Evolutionary conservation across 2,329 filamentous ascomycete genomes (phyloP), one percentile per base, ranked within the genome.

Genomic region (Colletotrichum musae): DNA sequence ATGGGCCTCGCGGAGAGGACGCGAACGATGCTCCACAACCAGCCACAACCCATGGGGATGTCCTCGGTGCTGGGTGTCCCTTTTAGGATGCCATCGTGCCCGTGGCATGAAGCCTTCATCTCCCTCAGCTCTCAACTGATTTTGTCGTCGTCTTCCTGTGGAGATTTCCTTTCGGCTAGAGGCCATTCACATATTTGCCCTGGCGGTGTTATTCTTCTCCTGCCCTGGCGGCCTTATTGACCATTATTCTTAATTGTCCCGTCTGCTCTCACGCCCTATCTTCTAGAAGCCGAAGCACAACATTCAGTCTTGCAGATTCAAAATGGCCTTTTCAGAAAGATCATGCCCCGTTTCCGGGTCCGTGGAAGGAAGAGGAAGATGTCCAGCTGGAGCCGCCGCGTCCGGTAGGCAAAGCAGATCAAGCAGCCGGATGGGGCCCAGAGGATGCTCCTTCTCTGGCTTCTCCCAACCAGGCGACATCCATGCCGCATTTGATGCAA

Each of bases 311-410:
- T 7, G 6, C 53, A 24, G 50, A 64, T 54, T 70, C 70, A 48
- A 76, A 50, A 57, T 64, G 41, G 48, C 58, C 4, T 75, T 78
- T 73, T 78, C 77, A 15, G 65, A 76, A 21, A 72, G 72, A 63
- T 78, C 77, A 4, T 79, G 77, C 51, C 77, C 77, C 5, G 75
- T 79, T 5, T 79, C 77, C 13, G 77, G 76, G 21, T 77, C 76
- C 0, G 28, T 66, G 13, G 70, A 71, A 43, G 75, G 73, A 32
- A 61, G 65, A 45, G 75, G 74, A 18, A 63, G 65, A 39, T 78
- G 77, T 56, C 75, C 75, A 16, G 69, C 50, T 60, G 72, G 15
- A 59, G 74, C 74, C 56, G 54, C 63, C 12, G 62, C 67, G 12
- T 28, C 54, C 0, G 57, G 65, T 1, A 57, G 59, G 12, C 70